Base-by-base conservation (phyloP, 306 rosid species). In the Albizia julibrissin region DNA sequence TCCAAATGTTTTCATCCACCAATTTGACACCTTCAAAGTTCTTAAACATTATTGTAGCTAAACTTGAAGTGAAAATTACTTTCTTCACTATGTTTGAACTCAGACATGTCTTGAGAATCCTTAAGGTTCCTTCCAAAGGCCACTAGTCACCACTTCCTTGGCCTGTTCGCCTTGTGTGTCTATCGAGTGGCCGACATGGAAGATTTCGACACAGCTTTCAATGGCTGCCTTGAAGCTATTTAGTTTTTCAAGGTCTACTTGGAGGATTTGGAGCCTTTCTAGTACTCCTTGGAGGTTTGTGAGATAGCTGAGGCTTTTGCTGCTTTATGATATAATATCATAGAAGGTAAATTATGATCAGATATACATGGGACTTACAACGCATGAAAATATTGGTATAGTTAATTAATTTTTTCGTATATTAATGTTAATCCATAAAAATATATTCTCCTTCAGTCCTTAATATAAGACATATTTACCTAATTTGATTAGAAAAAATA, bases 1-100 rank as follows among this genome's bases (percentile, higher is more conserved):
- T 92, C 97, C 94, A 90, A 3, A 34, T 50, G 12, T 75, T 86
- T 72, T 92, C 94, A 78, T 90, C 97, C 7, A 27, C 39, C 18
- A 50, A 54, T 18, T 40, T 10, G 19, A 70, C 26, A 0, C 37
- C 31, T 44, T 70, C 52, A 37, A 58, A 39, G 79, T 52, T 74
- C 40, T 79, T 87, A 40, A 19, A 70, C 21, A 37, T 0, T 0
- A 86, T 50, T 5, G 91, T 71, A 16, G 84, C 59, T 10, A 78
- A 86, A 73, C 88, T 83, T 16, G 94, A 91, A 64, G 92, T 79
- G 83, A 89, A 91, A 12, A 91, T 82, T 24, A 91, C 79, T 62
- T 86, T 80, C 46, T 79, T 86, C 72, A 91, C 88, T 0, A 90
- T 92, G 58, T 88, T 86, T 0, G 91, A 89, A 19, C 72, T 43